Conservation (phyloP, 148 eudicot genomes). For the Rhododendron vialii region DNA sequence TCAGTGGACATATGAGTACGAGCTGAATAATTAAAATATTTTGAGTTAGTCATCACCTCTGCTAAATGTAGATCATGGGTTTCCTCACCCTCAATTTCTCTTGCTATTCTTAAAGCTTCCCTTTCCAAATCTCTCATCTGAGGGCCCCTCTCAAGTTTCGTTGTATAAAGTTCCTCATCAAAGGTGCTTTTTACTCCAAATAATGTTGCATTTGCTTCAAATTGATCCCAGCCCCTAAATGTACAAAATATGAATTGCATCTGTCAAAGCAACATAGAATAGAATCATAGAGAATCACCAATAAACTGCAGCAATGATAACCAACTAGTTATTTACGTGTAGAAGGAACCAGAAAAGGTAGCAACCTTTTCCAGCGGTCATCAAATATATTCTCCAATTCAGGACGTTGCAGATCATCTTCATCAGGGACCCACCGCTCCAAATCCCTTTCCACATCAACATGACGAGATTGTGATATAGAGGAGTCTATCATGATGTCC, state of each 20-base stretch:
- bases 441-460: conserved; percentile 70
- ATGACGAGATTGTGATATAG: conserved; percentile 74
- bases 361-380: conserved; percentile 71
- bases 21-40: not conserved
- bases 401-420: conserved; percentile 54
- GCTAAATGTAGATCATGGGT: conserved; percentile 90
- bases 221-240: conserved; percentile 91
- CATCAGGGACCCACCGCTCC: conserved; percentile 92
- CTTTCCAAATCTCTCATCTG: conserved; percentile 78
- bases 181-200: conserved; percentile 98
- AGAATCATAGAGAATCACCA: not conserved
- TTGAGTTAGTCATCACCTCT: conserved; percentile 50
- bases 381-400: conserved; percentile 80
- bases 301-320: not conserved
- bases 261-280: conserved; percentile 12
- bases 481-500: conserved; percentile 83
- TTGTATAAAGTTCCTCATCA: conserved; percentile 95
- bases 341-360: conserved; percentile 3
- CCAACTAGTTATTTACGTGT: not conserved
- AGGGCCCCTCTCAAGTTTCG: conserved; percentile 90
- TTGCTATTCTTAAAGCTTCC: conserved; percentile 81
- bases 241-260: conserved; percentile 2
- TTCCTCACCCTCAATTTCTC: conserved; percentile 97
- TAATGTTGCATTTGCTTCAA: conserved; percentile 77
- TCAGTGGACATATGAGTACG: not conserved